These are phyloP conservation scores for Eimeria falciformis DNA, from an alignment of 169 alveolate genomes.

Conservation along the genomic window DNA sequence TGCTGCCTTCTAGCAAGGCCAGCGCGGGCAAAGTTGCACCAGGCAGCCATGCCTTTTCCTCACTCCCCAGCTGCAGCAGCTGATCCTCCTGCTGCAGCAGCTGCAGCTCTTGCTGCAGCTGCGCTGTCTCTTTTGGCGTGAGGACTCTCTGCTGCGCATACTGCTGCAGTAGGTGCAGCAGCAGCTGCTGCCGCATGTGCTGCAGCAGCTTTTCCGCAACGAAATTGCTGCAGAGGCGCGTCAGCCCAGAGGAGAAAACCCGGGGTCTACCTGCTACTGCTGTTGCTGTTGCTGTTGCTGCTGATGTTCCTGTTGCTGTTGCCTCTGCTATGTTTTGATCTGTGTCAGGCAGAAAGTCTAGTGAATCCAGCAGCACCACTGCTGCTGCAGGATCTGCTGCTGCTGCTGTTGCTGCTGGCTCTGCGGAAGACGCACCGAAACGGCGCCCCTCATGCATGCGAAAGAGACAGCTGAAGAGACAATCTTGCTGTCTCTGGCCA, in stretches of 20 bases:
- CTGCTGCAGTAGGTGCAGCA: slow-evolving; percentile 52
- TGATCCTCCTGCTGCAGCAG: not conserved
- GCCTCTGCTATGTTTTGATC: not conserved
- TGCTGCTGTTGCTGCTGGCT: slow-evolving; percentile 28
- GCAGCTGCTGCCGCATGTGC: slow-evolving; percentile 70
- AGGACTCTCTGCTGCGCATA: slow-evolving; percentile 25
- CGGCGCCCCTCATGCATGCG: not conserved
- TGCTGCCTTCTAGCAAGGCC: slow-evolving; percentile 22
- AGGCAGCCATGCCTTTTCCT: not conserved
- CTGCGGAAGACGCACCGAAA: slow-evolving; percentile 13
- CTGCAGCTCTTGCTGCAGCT: slow-evolving; percentile 38
- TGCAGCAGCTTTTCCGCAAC: slow-evolving; percentile 40
- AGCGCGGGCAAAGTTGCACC: not conserved
- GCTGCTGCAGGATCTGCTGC: slow-evolving; percentile 32
- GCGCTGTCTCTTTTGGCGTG: slow-evolving; percentile 10
- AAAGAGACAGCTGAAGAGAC: slow-evolving; percentile 1
- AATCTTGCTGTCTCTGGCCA: not conserved
- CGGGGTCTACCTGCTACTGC: slow-evolving; percentile 18
- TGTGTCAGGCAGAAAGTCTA: slow-evolving; percentile 30
- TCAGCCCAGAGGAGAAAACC: slow-evolving; percentile 27
- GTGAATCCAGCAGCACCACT: slow-evolving; percentile 36
- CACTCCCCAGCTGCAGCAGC: not conserved
- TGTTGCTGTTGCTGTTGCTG: slow-evolving; percentile 10
- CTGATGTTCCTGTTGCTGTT: not conserved
- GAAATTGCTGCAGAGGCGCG: slow-evolving; percentile 51